phyloP scores from a whole-genome alignment of 2,329 filamentous ascomycete species.

The Cercospora beticola region DNA sequence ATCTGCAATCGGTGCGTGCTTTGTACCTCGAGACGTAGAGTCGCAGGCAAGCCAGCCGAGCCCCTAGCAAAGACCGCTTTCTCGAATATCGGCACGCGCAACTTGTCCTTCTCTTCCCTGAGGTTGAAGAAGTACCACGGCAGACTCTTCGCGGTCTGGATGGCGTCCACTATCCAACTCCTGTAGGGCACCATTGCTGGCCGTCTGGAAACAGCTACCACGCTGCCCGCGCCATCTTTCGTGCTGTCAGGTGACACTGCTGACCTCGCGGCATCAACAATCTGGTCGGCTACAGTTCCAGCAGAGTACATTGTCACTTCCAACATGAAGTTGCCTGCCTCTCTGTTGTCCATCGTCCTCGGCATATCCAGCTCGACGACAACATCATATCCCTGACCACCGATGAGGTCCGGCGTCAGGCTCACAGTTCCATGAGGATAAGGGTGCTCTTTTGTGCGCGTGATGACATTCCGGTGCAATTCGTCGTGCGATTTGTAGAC shows the following conservation, averaged over 20 bases:
- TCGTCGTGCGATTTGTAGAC: constrained; percentile 28
- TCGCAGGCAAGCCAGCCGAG: constrained; percentile 53
- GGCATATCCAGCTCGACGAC: constrained; percentile 73
- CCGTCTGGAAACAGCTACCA: constrained; percentile 59
- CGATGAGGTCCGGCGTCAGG: constrained; percentile 57
- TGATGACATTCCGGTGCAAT: constrained; percentile 4
- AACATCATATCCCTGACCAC: constrained; percentile 82
- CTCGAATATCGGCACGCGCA: constrained; percentile 73
- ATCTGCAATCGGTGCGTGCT: constrained; percentile 69
- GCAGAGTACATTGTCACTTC: constrained; percentile 65
- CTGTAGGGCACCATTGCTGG: constrained; percentile 78
- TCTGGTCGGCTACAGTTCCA: not conserved
- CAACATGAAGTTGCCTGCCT: constrained; percentile 92
- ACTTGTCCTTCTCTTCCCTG: constrained; percentile 60
- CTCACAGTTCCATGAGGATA: constrained; percentile 55
- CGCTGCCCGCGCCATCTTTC: constrained; percentile 25
- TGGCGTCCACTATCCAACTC: constrained; percentile 65
- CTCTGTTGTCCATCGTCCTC: constrained; percentile 71
- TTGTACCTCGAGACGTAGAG: constrained; percentile 66
- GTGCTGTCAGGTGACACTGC: constrained; percentile 20
- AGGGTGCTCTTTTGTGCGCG: constrained; percentile 19
- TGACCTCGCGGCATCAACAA: constrained; percentile 21
- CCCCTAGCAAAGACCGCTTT: constrained; percentile 63
- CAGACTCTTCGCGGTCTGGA: constrained; percentile 62
- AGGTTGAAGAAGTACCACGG: constrained; percentile 69